Percentiles rank a stretch among this genome's conserved stretches.
Conservation (phyloP, 768 basidiomycete species). For the Coprinellus aureogranulatus region DNA sequence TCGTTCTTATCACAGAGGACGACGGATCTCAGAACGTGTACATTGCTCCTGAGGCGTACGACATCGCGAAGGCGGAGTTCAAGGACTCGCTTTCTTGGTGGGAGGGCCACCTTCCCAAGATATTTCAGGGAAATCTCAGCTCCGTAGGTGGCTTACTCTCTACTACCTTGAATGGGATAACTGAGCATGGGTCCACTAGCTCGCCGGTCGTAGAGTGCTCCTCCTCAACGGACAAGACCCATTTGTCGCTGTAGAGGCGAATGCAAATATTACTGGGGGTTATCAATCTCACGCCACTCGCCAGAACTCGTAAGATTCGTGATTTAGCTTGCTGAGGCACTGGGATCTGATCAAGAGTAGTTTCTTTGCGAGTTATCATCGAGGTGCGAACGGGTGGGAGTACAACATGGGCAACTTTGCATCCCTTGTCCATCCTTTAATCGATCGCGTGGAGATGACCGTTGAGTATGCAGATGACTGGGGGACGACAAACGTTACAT, state of each 20-base stretch:
- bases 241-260: slow-evolving; percentile 50
- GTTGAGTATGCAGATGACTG: slow-evolving; percentile 38
- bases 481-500: slow-evolving; percentile 33
- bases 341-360: slow-evolving; percentile 19
- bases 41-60: slow-evolving; percentile 54
- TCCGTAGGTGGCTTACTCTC: slow-evolving; percentile 42
- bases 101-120: slow-evolving; percentile 49
- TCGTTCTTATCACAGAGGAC: slow-evolving; percentile 44
- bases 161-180: no score
- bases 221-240: slow-evolving; percentile 53
- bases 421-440: slow-evolving; percentile 49
- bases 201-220: slow-evolving; percentile 53
- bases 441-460: slow-evolving; percentile 46
- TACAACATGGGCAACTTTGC: slow-evolving; percentile 57
- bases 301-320: slow-evolving; percentile 40
- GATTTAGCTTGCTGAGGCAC: not conserved
- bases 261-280: slow-evolving; percentile 50
- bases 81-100: slow-evolving; percentile 50
- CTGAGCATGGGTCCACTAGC: slow-evolving; percentile 23
- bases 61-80: slow-evolving; percentile 49
- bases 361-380: slow-evolving; percentile 46
- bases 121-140: slow-evolving; percentile 44
- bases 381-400: slow-evolving; percentile 36
- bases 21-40: slow-evolving; percentile 47
- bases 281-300: slow-evolving; percentile 52